Base-by-base conservation (phyloP, 2,329 filamentous ascomycete species). In the Fusarium buharicum region DNA sequence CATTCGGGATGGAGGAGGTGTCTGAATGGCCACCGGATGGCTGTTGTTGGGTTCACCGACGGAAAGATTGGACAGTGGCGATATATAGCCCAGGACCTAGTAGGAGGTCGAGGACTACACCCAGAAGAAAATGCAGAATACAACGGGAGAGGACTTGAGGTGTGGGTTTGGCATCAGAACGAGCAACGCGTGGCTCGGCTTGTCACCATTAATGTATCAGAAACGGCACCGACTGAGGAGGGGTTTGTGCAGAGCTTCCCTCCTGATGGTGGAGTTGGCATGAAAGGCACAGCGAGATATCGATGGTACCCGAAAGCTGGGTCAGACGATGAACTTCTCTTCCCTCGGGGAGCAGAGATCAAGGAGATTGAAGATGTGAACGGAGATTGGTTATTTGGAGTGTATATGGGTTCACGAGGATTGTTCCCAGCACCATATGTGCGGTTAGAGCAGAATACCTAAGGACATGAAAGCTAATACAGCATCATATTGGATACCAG, bases 341-440 rank as follows among this genome's bases (percentile, higher is more conserved):
- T 98, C 68, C 94, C 94, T 0, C 88, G 87, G 46, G 88, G 90
- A 10, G 93, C 93, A 0, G 91, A 95, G 75, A 85, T 98, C 13
- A 83, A 84, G 7, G 94, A 98, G 78, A 86, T 90, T 33, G 90
- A 94, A 73, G 90, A 95, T 74, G 86, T 96, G 43, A 97, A 97
- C 73, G 91, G 89, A 16, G 93, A 97, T 74, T 98, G 93, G 93
- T 93, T 85, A 70, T 90, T 89, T 78, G 94, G 94, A 0, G 87
- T 87, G 24, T 97, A 96, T 79, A 93, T 92, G 77, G 93, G 92
- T 0, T 79, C 78, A 20, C 88, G 86, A 67, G 93, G 92, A 0
- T 70, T 97, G 64, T 96, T 97, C 72, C 93, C 93, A 5, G 88
- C 88, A 7, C 84, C 86, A 8, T 94, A 94, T 81, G 90, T 93